Percentiles rank a stretch among this genome's conserved stretches.
Conservation (phyloP, 331 rosid species). For the Erythrophleum ivorense region DNA sequence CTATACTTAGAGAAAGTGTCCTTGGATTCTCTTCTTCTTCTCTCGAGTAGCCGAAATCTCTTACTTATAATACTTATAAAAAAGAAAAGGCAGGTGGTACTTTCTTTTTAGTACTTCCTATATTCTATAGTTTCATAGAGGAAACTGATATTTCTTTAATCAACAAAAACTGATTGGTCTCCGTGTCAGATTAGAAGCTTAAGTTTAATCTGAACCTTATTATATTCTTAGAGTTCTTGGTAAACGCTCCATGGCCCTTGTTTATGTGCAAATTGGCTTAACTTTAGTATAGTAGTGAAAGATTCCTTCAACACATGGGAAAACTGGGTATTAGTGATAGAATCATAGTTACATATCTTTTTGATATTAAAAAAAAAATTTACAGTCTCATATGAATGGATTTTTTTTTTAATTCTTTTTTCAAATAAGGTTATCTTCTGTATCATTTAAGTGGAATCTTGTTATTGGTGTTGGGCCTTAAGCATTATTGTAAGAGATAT, state of each 20-base stretch:
- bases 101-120: constrained; percentile 32
- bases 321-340: constrained; percentile 12
- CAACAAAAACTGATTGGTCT: constrained; percentile 22
- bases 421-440: not conserved
- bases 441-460: not conserved
- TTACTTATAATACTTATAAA: constrained; percentile 25
- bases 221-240: constrained; percentile 26
- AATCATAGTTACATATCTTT: constrained; percentile 6
- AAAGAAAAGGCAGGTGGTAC: constrained; percentile 31
- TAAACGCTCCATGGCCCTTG: constrained; percentile 21
- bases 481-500: no score
- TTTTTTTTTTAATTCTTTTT: not conserved
- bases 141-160: constrained; percentile 31
- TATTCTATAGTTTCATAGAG: constrained; percentile 16
- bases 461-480: no score
- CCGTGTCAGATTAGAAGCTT: constrained; percentile 14
- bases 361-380: constrained; percentile 10
- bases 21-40: constrained; percentile 48
- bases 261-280: not conserved
- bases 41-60: constrained; percentile 39
- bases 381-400: constrained; percentile 4
- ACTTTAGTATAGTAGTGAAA: constrained; percentile 5
- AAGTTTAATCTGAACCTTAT: constrained; percentile 22
- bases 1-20: constrained; percentile 45
- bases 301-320: constrained; percentile 32